These are phyloP conservation scores for Phylloporus scabripes DNA, from an alignment of 768 basidiomycete genomes.

Conservation along the genomic window DNA sequence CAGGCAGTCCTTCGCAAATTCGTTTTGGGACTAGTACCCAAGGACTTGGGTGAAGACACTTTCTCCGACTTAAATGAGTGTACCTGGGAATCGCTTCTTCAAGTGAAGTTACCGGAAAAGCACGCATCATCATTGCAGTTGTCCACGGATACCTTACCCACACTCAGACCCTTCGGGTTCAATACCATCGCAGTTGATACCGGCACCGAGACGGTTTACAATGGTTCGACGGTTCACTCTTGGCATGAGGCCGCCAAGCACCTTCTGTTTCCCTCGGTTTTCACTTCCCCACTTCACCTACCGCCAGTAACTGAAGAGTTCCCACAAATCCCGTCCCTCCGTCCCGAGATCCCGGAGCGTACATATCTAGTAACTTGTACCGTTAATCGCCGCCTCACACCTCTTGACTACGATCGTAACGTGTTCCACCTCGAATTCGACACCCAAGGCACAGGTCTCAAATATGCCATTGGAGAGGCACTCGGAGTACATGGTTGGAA, in stretches of 20 bases:
- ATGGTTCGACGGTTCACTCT: slow-evolving; percentile 55
- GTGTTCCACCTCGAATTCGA: slow-evolving; percentile 99
- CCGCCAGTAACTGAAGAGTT: slow-evolving; percentile 36
- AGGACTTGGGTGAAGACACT: slow-evolving; percentile 35
- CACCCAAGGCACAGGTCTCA: slow-evolving; percentile 85
- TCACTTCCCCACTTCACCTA: slow-evolving; percentile 44
- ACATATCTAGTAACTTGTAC: slow-evolving; percentile 92
- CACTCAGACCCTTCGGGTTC: slow-evolving; percentile 56
- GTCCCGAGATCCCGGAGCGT: slow-evolving; percentile 82
- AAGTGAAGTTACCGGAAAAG: slow-evolving; percentile 41
- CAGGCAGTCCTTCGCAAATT: slow-evolving; percentile 50
- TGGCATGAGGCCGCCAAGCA: slow-evolving; percentile 90
- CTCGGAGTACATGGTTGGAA: slow-evolving; percentile 98
- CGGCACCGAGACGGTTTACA: slow-evolving; percentile 50
- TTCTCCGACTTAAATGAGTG: slow-evolving; percentile 50
- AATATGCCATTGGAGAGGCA: slow-evolving; percentile 95
- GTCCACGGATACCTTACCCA: slow-evolving; percentile 19
- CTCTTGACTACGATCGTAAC: slow-evolving; percentile 93
- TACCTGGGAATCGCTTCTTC: slow-evolving; percentile 64
- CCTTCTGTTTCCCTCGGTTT: slow-evolving; percentile 80
- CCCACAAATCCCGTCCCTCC: slow-evolving; percentile 62
- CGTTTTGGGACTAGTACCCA: slow-evolving; percentile 42
- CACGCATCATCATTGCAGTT: slow-evolving; percentile 16
- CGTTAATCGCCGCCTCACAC: slow-evolving; percentile 93
- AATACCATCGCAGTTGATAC: slow-evolving; percentile 72